A percentile compares a stretch with the other conserved stretches of the same genome.
Conservation (phyloP, 2,329 filamentous ascomycete species). For the Microsporum audouinii region DNA sequence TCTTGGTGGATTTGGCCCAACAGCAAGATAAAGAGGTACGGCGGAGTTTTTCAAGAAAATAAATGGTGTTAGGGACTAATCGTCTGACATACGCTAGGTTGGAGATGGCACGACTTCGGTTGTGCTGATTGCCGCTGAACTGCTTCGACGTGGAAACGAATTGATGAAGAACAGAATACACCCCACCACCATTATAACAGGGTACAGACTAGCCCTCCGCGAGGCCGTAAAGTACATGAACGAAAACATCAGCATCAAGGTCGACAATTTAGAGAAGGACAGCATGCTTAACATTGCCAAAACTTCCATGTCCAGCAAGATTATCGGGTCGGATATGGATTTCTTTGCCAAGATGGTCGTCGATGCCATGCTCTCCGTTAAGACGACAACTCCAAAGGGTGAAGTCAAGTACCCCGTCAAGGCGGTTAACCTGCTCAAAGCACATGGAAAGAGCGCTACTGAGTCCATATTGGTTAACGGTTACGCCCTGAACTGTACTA, state of each 20-base stretch:
- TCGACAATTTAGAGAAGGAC: slow-evolving; percentile 80
- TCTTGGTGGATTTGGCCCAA: slow-evolving; percentile 90
- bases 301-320: slow-evolving; percentile 99
- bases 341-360: slow-evolving; percentile 98
- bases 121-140: slow-evolving; percentile 90
- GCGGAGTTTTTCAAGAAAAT: not conserved
- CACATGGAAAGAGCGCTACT: slow-evolving; percentile 76
- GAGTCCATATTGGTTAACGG: slow-evolving; percentile 91
- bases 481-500: slow-evolving; percentile 96
- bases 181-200: slow-evolving; percentile 97
- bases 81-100: slow-evolving; percentile 40
- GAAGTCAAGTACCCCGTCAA: slow-evolving; percentile 97
- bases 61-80: not conserved
- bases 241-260: slow-evolving; percentile 94
- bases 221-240: slow-evolving; percentile 99
- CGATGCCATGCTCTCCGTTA: slow-evolving; percentile 89
- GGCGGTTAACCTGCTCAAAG: slow-evolving; percentile 97
- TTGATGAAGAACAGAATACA: slow-evolving; percentile 99
- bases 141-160: slow-evolving; percentile 87
- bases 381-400: slow-evolving; percentile 77
- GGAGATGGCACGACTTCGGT: slow-evolving; percentile 97
- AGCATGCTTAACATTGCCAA: slow-evolving; percentile 90
- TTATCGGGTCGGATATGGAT: slow-evolving; percentile 88
- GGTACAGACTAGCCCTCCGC: slow-evolving; percentile 85
- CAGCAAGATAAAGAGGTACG: slow-evolving; percentile 87